Conservation (phyloP, 1,284 basidiomycete genomes). For the Grifola frondosa region DNA sequence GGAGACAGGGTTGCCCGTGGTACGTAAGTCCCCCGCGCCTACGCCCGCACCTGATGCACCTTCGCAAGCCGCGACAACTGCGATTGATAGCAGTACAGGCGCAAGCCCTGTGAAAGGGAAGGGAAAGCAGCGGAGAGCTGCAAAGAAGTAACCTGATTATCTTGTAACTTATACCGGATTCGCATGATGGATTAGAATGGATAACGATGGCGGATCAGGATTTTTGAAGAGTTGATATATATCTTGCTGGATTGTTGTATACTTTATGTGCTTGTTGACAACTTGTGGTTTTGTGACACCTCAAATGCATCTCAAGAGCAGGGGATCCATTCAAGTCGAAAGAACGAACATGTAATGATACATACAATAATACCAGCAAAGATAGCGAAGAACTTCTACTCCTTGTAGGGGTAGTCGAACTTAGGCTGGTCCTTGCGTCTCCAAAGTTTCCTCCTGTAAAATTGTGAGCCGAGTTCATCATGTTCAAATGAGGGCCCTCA, state of each 20-base stretch:
- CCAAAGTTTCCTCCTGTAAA: constrained; percentile 83
- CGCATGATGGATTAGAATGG: background rate
- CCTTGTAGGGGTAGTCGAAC: constrained; percentile 85
- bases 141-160: constrained; percentile 18
- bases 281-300: too few species aligned
- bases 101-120: constrained; percentile 23
- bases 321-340: too few species aligned
- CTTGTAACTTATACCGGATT: constrained; percentile 10
- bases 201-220: too few species aligned
- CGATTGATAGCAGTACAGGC: constrained; percentile 7
- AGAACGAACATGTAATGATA: too few species aligned
- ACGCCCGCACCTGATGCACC: background rate
- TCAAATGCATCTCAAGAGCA: too few species aligned
- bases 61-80: background rate
- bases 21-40: background rate
- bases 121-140: constrained; percentile 26
- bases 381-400: constrained; percentile 50
- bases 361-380: too few species aligned
- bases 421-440: constrained; percentile 83
- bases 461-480: constrained; percentile 8
- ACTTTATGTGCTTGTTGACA: too few species aligned
- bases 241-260: too few species aligned
- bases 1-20: constrained; percentile 6
- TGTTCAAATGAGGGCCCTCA: constrained; percentile 39
- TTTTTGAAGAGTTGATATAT: too few species aligned